These are phyloP conservation scores for Bipolaris cookei DNA, from an alignment of 2,329 filamentous ascomycete genomes.

Conservation along the genomic window DNA sequence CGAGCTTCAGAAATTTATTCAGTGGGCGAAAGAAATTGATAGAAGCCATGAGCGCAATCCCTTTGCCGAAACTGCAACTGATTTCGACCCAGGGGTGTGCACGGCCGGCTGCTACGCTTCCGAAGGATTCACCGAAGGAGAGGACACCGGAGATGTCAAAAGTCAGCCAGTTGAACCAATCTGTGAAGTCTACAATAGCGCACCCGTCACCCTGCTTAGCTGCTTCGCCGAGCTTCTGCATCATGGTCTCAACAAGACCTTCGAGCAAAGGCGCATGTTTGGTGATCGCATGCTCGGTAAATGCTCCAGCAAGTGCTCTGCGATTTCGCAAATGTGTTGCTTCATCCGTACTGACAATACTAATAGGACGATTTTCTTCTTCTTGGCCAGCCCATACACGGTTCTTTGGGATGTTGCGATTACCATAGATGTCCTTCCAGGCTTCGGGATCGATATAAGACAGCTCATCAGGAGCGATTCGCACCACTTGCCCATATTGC, in stretches of 20 bases:
- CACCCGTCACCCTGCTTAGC: conserved; percentile 16
- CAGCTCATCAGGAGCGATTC: conserved; percentile 57
- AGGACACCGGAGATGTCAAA: conserved; percentile 50
- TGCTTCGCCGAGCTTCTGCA: conserved; percentile 19
- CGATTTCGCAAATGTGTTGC: conserved; percentile 34
- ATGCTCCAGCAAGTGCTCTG: conserved; percentile 49
- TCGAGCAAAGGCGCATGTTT: conserved; percentile 50
- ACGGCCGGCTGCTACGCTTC: conserved; percentile 15
- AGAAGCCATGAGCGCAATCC: conserved; percentile 28
- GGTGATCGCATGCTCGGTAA: conserved; percentile 52
- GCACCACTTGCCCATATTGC: conserved; percentile 53
- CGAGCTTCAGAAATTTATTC: conserved; percentile 18
- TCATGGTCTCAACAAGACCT: conserved; percentile 46
- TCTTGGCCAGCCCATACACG: conserved; percentile 18
- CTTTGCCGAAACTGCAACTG: conserved; percentile 36
- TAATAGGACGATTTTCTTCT: conserved; percentile 16
- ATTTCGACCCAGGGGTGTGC: conserved; percentile 45
- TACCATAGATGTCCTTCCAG: conserved; percentile 55
- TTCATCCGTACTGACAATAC: conserved; percentile 22
- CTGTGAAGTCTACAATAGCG: conserved; percentile 25
- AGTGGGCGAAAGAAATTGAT: conserved; percentile 31
- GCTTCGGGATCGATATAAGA: conserved; percentile 50
- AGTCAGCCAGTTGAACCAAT: conserved; percentile 25
- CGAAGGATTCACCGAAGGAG: conserved; percentile 58
- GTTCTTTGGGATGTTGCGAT: conserved; percentile 19